These are phyloP conservation scores for Kwoniella sp. DNA, from an alignment of 768 basidiomycete species.

Conservation along the genomic window DNA sequence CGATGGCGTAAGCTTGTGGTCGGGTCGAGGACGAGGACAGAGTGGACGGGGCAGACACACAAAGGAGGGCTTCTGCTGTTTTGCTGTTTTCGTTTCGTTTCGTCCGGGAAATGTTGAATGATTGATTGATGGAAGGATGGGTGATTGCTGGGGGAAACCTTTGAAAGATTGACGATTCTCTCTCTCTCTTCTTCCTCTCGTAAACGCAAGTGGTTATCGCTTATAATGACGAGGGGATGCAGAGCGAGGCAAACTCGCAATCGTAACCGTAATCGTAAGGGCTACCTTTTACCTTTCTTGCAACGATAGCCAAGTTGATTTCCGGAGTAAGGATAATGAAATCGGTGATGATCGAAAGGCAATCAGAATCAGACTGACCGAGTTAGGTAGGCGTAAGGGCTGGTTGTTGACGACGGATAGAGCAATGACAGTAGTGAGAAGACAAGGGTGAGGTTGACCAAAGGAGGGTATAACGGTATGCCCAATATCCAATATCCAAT, in stretches of 20 bases:
- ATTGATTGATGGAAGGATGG: background rate
- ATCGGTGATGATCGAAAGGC: background rate
- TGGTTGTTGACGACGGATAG: background rate
- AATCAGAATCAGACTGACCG: too few species aligned
- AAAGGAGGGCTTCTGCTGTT: background rate
- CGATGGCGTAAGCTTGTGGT: background rate
- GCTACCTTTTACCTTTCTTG: background rate
- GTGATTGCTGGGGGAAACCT: background rate
- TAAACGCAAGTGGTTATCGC: background rate
- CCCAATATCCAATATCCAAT: too few species aligned
- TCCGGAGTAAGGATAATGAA: background rate
- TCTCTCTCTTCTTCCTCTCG: background rate
- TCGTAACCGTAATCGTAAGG: too few species aligned
- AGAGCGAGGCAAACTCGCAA: background rate
- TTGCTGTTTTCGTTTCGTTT: background rate
- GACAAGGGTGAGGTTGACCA: background rate
- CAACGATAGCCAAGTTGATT: background rate
- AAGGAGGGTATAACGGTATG: background rate
- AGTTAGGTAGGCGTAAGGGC: too few species aligned
- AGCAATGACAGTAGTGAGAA: background rate
- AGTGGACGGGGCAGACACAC: slow-evolving; percentile 2
- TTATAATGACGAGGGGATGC: background rate
- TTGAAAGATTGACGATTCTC: background rate
- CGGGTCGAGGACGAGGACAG: background rate
- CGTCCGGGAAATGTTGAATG: background rate